Conservation (phyloP, 305 asterid genomes). For the Rubia tinctorum region DNA sequence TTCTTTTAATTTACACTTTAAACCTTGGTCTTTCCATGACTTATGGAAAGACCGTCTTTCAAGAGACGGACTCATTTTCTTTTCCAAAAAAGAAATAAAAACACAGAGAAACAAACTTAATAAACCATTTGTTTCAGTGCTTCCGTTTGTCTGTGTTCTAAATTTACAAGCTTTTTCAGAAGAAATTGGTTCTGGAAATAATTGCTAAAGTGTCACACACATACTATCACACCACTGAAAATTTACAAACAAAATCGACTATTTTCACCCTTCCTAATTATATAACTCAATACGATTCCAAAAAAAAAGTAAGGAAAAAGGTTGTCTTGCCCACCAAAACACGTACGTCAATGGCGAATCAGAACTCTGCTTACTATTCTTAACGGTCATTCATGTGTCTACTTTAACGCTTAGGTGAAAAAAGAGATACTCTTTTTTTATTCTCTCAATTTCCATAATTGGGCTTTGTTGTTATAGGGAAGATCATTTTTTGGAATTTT, state of each 20-base stretch:
- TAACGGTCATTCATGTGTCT: conserved; percentile 14
- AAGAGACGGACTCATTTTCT: too few relatives aligned
- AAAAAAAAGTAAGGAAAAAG: conserved; percentile 15
- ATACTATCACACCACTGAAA: conserved; percentile 2
- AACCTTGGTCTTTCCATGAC: too few relatives aligned
- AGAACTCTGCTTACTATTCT: conserved; percentile 34
- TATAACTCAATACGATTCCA: conserved; percentile 33
- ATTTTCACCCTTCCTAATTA: conserved; percentile 26
- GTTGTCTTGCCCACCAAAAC: conserved; percentile 47
- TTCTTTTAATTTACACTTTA: too few relatives aligned
- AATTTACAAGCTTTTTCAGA: conserved; percentile 13
- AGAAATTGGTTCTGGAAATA: conserved; percentile 22
- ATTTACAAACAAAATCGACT: conserved; percentile 11
- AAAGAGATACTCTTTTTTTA: not conserved
- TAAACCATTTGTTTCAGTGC: not conserved
- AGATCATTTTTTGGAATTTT: not conserved
- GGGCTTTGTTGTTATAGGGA: not conserved
- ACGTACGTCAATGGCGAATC: conserved; percentile 60
- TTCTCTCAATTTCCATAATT: conserved; percentile 10
- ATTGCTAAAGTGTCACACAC: not conserved
- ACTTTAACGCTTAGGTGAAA: conserved; percentile 20
- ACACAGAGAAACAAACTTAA: not conserved
- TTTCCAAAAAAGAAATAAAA: not conserved
- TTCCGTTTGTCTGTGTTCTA: not conserved
- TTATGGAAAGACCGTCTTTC: too few relatives aligned